These are phyloP conservation scores for Metarhizium robertsii DNA, from an alignment of 2,329 filamentous ascomycete species.

Conservation along the genomic window DNA sequence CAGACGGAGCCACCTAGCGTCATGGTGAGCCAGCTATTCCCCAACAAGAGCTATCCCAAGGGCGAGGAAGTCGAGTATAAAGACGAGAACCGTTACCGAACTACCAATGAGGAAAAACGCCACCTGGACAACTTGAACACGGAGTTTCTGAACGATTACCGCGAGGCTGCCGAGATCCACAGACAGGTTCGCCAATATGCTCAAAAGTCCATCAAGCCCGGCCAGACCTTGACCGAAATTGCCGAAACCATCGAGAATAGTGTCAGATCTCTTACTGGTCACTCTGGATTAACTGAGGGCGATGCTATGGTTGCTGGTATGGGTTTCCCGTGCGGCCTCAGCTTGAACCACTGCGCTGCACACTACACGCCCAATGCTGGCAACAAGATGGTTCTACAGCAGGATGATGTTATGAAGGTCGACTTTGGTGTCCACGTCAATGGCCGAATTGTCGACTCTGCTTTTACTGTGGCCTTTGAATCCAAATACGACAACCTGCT, in stretches of 20 bases:
- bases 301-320: constrained; percentile 72
- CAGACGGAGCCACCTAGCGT: constrained; percentile 70
- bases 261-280: constrained; percentile 67
- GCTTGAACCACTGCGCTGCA: constrained; percentile 75
- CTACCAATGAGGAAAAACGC: constrained; percentile 75
- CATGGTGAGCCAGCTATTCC: constrained; percentile 62
- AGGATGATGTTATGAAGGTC: constrained; percentile 72
- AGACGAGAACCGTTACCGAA: constrained; percentile 68
- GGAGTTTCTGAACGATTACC: constrained; percentile 72
- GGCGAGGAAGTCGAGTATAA: constrained; percentile 72
- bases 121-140: constrained; percentile 74
- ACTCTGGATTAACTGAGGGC: constrained; percentile 67
- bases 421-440: constrained; percentile 77
- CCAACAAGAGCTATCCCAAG: constrained; percentile 60
- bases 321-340: constrained; percentile 79
- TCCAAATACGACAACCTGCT: constrained; percentile 66
- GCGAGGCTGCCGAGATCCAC: constrained; percentile 80
- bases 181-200: constrained; percentile 80
- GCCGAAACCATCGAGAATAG: constrained; percentile 81
- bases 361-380: constrained; percentile 84
- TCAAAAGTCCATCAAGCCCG: constrained; percentile 71
- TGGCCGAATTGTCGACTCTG: constrained; percentile 71
- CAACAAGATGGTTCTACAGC: constrained; percentile 65
- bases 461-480: constrained; percentile 72
- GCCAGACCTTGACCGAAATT: constrained; percentile 71